Conservation (phyloP, 2,329 filamentous ascomycete species). For the Clarireedia monteithiana region DNA sequence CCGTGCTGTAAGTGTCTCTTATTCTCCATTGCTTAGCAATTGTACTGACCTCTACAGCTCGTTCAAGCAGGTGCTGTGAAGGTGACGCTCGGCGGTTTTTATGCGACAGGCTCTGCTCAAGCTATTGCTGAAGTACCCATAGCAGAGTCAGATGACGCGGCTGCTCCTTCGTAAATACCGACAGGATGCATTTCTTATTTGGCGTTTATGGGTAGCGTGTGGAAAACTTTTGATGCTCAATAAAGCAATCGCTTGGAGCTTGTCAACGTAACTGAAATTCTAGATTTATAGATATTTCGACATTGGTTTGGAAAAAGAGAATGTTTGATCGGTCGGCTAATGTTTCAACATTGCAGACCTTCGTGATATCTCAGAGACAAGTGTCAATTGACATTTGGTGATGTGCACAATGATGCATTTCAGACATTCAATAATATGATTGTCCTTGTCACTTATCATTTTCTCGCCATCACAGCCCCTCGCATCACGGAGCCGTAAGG, state of each 20-base stretch:
- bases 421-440: too few species aligned
- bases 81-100: conserved; percentile 75
- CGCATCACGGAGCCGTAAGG: too few species aligned
- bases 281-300: neutral
- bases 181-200: conserved; percentile 12
- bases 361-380: neutral
- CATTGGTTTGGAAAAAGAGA: neutral
- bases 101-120: conserved; percentile 39
- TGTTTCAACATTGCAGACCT: neutral
- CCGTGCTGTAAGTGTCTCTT: conserved; percentile 63
- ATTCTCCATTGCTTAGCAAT: conserved; percentile 8
- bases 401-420: too few species aligned
- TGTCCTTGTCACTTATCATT: too few species aligned
- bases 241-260: neutral
- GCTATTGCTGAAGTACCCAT: conserved; percentile 23
- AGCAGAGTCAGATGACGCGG: conserved; percentile 23
- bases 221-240: conserved; percentile 4
- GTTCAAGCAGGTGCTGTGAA: conserved; percentile 91
- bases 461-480: too few species aligned
- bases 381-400: neutral
- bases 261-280: neutral
- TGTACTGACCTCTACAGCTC: conserved; percentile 44
- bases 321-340: neutral
- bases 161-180: conserved; percentile 12
- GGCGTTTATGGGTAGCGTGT: conserved; percentile 8